Base-by-base conservation (phyloP, 2,329 filamentous ascomycete species). In the Beauveria rudraprayagi region DNA sequence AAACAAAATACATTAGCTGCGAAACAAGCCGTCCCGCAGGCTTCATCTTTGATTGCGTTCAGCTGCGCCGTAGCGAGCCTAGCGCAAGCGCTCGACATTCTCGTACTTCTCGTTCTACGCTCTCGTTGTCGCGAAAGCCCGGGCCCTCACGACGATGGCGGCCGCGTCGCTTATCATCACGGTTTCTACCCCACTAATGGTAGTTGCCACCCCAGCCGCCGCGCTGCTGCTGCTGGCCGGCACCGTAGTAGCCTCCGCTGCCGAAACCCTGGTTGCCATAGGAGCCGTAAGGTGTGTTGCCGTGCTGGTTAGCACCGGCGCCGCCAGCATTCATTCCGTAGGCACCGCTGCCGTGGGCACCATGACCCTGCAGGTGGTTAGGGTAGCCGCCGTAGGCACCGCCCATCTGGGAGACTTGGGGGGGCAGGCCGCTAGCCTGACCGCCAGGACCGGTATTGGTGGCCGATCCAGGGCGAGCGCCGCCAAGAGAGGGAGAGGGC, bases 181-280 rank as follows among this genome's bases (percentile, higher is more conserved):
- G 67, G 67, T 66, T 63, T 64, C 68, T 70, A 73, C 71, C 70
- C 68, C 67, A 67, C 71, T 79, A 78, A 66, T 81, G 77, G 77
- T 85, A 85, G 78, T 85, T 85, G 67, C 77, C 78, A 66, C 83
- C 82, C 82, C 82, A 85, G 68, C 82, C 82, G 65, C 80, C 78
- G 63, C 78, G 78, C 68, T 77, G 77, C 67, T 76, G 75, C 55
- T 73, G 70, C 63, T 71, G 67, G 63, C 67, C 66, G 47, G 72
- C 74, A 61, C 67, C 70, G 61, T 75, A 76, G 69, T 82, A 82
- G 73, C 80, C 80, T 65, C 72, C 76, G 63, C 75, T 75, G 64
- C 73, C 74, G 64, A 77, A 76, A 57, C 80, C 82, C 55, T 76
- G 77, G 63, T 76, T 77, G 56, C 77, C 78, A 64, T 84, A 84